Evolutionary conservation across 805 yeast genomes (phyloP).

Genomic region (Candida fluviatilis): DNA sequence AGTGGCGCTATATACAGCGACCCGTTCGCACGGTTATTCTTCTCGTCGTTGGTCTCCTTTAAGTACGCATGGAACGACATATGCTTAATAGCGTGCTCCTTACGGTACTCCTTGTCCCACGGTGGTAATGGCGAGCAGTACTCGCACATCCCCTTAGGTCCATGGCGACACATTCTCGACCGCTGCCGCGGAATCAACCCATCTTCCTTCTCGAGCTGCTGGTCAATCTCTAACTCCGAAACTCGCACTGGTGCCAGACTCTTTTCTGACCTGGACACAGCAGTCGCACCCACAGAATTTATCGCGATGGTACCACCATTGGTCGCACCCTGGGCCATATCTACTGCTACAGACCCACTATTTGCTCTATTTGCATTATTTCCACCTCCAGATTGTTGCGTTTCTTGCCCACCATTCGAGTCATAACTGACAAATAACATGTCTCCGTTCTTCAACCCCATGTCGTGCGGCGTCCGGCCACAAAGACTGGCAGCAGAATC

Average conservation of each 20-base stretch:
- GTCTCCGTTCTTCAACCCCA: conserved; percentile 57
- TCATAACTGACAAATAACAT: conserved; percentile 46
- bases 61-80: conserved; percentile 81
- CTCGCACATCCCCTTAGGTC: conserved; percentile 96
- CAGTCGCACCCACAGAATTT: background rate
- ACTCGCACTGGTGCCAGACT: conserved; percentile 15
- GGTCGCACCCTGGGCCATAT: background rate
- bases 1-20: conserved; percentile 70
- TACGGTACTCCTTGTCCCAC: conserved; percentile 78
- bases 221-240: conserved; percentile 66
- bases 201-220: conserved; percentile 53
- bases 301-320: conserved; percentile 2
- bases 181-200: conserved; percentile 70
- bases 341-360: too few species aligned
- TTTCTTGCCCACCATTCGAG: too few species aligned
- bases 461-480: conserved; percentile 33
- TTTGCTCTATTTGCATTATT: background rate
- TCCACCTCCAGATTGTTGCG: background rate
- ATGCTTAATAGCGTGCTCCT: conserved; percentile 78
- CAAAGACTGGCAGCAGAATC: conserved; percentile 33
- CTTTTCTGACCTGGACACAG: background rate
- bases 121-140: conserved; percentile 95
- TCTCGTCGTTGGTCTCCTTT: conserved; percentile 62
- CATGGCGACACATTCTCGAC: conserved; percentile 74
- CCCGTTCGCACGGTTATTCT: conserved; percentile 60